Percentiles rank a stretch among this genome's conserved stretches.
Evolutionary conservation across 2,329 filamentous ascomycete genomes (phyloP).

Genomic region (Hypoxylon sp.): DNA sequence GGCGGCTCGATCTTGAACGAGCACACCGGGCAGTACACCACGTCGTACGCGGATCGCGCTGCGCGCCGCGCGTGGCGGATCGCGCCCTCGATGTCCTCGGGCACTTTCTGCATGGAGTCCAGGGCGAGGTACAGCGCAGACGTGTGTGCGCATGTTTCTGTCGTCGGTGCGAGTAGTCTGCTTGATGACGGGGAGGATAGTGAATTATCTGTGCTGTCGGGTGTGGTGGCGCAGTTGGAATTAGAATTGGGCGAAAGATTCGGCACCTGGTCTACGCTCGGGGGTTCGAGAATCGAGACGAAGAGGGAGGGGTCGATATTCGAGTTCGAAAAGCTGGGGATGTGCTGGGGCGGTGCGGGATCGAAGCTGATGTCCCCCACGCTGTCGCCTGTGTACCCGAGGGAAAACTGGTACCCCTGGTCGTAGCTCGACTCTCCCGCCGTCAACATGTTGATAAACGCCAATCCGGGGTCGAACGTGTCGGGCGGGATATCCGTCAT

Average conservation of each 20-base stretch:
- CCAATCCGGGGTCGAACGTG: constrained; percentile 42
- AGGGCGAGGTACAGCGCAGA: constrained; percentile 60
- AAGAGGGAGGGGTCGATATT: constrained; percentile 46
- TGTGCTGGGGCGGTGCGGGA: constrained; percentile 26
- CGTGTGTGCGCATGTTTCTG: constrained; percentile 55
- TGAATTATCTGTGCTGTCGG: constrained; percentile 33
- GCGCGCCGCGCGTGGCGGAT: constrained; percentile 59
- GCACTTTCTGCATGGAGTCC: constrained; percentile 58
- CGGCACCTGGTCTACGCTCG: constrained; percentile 38
- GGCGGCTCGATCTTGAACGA: constrained; percentile 50
- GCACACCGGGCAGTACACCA: constrained; percentile 61
- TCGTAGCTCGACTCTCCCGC: constrained; percentile 31
- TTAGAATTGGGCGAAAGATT: constrained; percentile 39
- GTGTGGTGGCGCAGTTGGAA: constrained; percentile 38
- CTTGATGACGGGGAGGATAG: too few relatives aligned
- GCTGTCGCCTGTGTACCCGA: constrained; percentile 36
- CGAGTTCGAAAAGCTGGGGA: constrained; percentile 32
- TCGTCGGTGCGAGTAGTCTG: neutral
- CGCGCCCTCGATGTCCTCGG: constrained; percentile 55
- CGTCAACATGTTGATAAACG: constrained; percentile 42
- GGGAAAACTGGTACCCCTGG: constrained; percentile 26
- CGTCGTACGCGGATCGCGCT: constrained; percentile 58
- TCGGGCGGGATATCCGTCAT: constrained; percentile 42
- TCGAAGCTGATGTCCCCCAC: constrained; percentile 43
- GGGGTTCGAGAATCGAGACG: constrained; percentile 18